Conservation (phyloP, 306 rosid genomes). For the Rosa chinensis region DNA sequence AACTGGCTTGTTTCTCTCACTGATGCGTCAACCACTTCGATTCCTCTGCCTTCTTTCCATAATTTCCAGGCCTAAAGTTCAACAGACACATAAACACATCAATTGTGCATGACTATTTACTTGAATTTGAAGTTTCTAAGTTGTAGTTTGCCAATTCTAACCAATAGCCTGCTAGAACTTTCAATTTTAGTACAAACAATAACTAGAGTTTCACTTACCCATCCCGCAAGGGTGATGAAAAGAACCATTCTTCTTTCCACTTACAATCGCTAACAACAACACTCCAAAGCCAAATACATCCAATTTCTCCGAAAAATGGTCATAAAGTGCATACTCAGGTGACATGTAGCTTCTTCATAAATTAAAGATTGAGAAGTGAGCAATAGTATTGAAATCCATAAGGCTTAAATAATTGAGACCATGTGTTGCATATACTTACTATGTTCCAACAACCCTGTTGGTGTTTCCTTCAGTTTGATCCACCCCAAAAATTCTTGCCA, state of each 20-base stretch:
- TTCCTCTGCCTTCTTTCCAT: constrained; percentile 21
- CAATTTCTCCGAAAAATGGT: constrained; percentile 10
- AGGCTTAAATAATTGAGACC: not conserved
- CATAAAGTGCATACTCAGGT: constrained; percentile 21
- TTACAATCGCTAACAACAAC: constrained; percentile 8
- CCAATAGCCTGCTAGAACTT: too few relatives aligned
- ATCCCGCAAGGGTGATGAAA: constrained; percentile 11
- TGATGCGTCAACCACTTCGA: constrained; percentile 20
- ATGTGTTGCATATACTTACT: constrained; percentile 11
- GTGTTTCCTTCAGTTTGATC: constrained; percentile 19
- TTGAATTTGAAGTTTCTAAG: not conserved
- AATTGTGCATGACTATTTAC: not conserved
- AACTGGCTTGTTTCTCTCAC: constrained; percentile 8
- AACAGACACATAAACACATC: not conserved
- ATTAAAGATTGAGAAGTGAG: not conserved
- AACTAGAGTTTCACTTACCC: constrained; percentile 2
- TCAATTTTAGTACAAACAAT: not conserved
- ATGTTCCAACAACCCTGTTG: constrained; percentile 25
- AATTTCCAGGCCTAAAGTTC: constrained; percentile 4
- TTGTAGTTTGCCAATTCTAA: not conserved
- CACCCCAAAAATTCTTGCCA: constrained; percentile 23
- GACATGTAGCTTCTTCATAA: constrained; percentile 26
- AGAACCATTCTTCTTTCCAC: constrained; percentile 26
- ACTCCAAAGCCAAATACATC: constrained; percentile 29
- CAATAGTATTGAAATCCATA: not conserved